Percentiles rank a stretch among this genome's conserved stretches.
These are phyloP conservation scores for Amaranthus hypochondriacus DNA, from an alignment of 148 eudicot genomes.

Conservation along the genomic window DNA sequence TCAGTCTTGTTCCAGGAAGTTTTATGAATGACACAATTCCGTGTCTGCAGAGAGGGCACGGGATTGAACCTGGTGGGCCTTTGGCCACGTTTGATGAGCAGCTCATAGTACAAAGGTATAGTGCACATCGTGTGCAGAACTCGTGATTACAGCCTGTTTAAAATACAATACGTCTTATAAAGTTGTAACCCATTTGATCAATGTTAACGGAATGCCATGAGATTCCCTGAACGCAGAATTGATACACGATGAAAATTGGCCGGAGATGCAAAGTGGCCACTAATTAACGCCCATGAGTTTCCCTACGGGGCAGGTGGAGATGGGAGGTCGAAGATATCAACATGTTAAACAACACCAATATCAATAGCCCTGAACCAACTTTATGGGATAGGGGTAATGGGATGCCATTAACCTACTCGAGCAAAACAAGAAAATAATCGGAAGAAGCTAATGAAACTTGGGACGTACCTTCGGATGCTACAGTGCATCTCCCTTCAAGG, in stretches of 20 bases:
- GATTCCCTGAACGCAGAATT: no score
- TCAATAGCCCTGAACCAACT: no score
- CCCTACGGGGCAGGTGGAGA: no score
- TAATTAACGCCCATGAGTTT: no score
- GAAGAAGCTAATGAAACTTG: not conserved
- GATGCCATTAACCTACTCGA: no score
- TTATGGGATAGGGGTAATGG: no score
- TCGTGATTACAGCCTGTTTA: constrained; percentile 77
- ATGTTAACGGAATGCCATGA: no score
- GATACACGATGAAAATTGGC: no score
- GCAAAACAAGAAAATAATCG: not conserved
- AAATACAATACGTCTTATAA: not conserved
- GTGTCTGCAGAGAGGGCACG: constrained; percentile 82
- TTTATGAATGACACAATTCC: constrained; percentile 72
- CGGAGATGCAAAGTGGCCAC: no score
- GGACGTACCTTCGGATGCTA: constrained; percentile 75
- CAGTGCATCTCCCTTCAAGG: constrained; percentile 84
- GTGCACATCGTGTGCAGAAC: constrained; percentile 84
- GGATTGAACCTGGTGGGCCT: constrained; percentile 72
- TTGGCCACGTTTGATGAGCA: constrained; percentile 37
- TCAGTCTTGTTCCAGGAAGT: constrained; percentile 44
- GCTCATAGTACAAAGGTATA: constrained; percentile 75
- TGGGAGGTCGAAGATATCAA: no score
- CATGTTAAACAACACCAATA: no score
- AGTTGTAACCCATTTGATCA: no score